A percentile compares a stretch with the other conserved stretches of the same genome.
Conservation (phyloP, 106 monocot species). For the Acorus calamus region DNA sequence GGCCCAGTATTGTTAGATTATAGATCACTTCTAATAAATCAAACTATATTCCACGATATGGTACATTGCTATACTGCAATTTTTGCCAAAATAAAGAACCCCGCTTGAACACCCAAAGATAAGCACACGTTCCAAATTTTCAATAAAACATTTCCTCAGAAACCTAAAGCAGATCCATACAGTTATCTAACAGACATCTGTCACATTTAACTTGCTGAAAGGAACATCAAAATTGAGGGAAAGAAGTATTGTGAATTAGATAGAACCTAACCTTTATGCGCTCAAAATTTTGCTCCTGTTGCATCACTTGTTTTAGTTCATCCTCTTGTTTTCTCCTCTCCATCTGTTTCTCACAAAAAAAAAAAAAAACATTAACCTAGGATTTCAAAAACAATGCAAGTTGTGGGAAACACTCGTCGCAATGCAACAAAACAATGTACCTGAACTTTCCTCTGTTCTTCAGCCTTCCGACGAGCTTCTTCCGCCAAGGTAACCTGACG, state of each 20-base stretch:
- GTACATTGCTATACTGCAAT: no score
- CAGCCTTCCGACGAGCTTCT: constrained; percentile 89
- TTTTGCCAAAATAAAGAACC: no score
- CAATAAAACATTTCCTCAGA: no score
- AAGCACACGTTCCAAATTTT: no score
- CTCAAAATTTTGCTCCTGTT: constrained; percentile 85
- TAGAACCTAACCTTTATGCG: constrained; percentile 62
- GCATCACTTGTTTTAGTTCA: constrained; percentile 75
- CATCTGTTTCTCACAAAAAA: constrained; percentile 30
- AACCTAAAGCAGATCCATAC: no score
- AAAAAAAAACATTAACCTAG: background rate
- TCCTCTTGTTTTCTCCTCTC: constrained; percentile 92
- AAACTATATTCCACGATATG: no score
- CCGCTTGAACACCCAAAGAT: no score
- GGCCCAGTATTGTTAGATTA: no score
- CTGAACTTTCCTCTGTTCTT: constrained; percentile 92
- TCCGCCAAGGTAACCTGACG: constrained; percentile 84
- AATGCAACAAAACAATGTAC: constrained; percentile 6
- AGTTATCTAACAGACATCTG: no score
- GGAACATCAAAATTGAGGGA: background rate
- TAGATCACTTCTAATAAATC: no score
- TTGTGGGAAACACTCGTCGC: background rate
- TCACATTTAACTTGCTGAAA: background rate
- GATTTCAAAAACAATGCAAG: background rate
- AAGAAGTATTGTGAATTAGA: background rate